Evolutionary conservation across 306 rosid genomes (phyloP).

Genomic region (Cajanus cajan): DNA sequence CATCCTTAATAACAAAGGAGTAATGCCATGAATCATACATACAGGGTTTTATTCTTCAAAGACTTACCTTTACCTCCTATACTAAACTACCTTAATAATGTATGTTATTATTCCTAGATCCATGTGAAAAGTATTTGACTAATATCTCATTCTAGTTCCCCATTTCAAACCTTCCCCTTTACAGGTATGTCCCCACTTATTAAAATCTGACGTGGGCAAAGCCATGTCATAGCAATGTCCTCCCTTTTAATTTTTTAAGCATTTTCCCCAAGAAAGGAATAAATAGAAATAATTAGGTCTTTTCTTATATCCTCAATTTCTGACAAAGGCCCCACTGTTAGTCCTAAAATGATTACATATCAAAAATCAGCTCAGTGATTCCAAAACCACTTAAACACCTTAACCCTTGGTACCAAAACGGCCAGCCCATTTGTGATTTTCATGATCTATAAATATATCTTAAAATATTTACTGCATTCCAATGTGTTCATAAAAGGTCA

Average conservation of each 20-base stretch:
- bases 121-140: not conserved
- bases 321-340: not conserved
- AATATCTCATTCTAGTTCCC: not conserved
- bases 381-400: not conserved
- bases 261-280: not conserved
- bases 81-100: not conserved
- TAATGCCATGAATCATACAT: not conserved
- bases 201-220: not conserved
- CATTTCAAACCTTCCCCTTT: not conserved
- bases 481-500: not conserved
- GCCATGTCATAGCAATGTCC: not conserved
- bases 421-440: not conserved
- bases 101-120: not conserved
- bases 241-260: not conserved
- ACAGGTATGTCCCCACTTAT: not conserved
- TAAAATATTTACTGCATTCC: not conserved
- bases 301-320: no score
- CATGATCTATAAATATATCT: not conserved
- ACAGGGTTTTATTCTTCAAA: not conserved
- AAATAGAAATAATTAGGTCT: not conserved
- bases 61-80: no score
- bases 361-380: not conserved
- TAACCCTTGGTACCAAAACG: not conserved
- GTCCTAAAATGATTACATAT: not conserved
- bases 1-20: not conserved